Percentiles rank a stretch among this genome's conserved stretches.
These are phyloP conservation scores for Exophiala spinifera DNA, from an alignment of 2,329 filamentous ascomycete genomes.

Conservation along the genomic window DNA sequence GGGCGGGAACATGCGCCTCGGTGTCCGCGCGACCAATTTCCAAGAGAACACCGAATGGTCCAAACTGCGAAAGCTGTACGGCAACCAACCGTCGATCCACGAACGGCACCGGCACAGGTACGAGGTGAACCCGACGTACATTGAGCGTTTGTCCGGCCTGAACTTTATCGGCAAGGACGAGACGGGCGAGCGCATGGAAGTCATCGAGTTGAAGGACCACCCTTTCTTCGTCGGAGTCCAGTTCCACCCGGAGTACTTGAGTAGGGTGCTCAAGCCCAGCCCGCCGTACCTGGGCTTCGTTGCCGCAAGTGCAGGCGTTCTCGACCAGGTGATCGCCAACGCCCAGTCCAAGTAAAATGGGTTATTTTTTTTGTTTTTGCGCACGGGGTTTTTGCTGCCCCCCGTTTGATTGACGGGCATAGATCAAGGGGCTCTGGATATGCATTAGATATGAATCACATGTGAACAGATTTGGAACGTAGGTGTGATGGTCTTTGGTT, in stretches of 20 bases:
- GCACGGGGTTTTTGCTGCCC: too few relatives aligned
- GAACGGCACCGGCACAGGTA: slow-evolving; percentile 88
- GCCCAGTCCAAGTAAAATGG: background rate
- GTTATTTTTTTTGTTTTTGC: too few relatives aligned
- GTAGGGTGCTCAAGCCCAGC: slow-evolving; percentile 69
- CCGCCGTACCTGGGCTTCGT: slow-evolving; percentile 81
- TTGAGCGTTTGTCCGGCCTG: slow-evolving; percentile 69
- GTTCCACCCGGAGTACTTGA: slow-evolving; percentile 84
- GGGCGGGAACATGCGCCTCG: slow-evolving; percentile 85
- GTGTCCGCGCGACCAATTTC: slow-evolving; percentile 71
- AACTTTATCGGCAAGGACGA: slow-evolving; percentile 77
- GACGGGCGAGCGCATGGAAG: slow-evolving; percentile 74
- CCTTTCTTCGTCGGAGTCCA: slow-evolving; percentile 84
- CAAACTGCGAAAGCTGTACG: slow-evolving; percentile 71
- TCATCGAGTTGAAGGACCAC: slow-evolving; percentile 77
- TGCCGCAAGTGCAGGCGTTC: slow-evolving; percentile 68
- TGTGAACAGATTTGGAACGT: too few relatives aligned
- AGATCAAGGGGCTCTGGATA: too few relatives aligned
- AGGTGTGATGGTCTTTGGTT: too few relatives aligned
- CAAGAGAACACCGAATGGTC: slow-evolving; percentile 74
- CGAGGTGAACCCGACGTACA: slow-evolving; percentile 79
- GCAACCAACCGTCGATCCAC: slow-evolving; percentile 46
- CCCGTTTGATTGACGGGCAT: too few relatives aligned
- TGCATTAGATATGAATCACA: too few relatives aligned
- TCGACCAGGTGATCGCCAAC: slow-evolving; percentile 46